phyloP scores from a whole-genome alignment of 805 yeast species.

The Clavispora vitiphila region DNA sequence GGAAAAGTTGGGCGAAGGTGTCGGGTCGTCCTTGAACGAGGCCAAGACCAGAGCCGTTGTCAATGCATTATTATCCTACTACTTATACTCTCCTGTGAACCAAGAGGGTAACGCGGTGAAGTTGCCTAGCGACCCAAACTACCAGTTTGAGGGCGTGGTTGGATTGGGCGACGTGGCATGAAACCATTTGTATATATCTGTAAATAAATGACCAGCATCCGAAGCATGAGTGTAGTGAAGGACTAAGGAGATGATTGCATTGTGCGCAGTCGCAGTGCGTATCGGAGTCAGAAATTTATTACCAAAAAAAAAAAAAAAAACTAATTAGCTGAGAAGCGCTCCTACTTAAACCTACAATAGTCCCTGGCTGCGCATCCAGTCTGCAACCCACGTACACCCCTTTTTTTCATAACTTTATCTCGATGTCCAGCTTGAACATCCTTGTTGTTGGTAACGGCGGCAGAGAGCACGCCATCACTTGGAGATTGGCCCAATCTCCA shows the following conservation, averaged over 20 bases:
- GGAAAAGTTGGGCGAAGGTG: constrained; percentile 86
- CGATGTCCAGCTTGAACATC: constrained; percentile 25
- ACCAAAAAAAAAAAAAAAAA: neutral
- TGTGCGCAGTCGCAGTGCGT: neutral
- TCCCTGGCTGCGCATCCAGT: neutral
- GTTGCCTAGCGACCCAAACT: constrained; percentile 56
- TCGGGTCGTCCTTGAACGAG: constrained; percentile 83
- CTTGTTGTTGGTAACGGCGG: constrained; percentile 97
- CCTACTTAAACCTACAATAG: neutral
- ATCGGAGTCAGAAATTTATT: constrained; percentile 2
- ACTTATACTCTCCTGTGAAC: constrained; percentile 78
- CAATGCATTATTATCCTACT: constrained; percentile 86
- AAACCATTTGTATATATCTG: constrained; percentile 14
- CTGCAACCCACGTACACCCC: neutral
- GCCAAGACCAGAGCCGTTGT: constrained; percentile 92
- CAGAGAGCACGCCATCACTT: constrained; percentile 94
- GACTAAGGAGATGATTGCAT: neutral
- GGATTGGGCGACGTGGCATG: constrained; percentile 43
- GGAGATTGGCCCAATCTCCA: constrained; percentile 81
- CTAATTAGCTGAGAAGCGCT: neutral
- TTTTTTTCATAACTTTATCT: neutral
- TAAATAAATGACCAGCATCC: constrained; percentile 5
- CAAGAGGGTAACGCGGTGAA: constrained; percentile 36
- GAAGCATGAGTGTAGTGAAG: no score
- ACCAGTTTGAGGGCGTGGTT: constrained; percentile 37